Base-by-base conservation (phyloP, 352 stramenopile genomes). In the Lagenidium giganteum region DNA sequence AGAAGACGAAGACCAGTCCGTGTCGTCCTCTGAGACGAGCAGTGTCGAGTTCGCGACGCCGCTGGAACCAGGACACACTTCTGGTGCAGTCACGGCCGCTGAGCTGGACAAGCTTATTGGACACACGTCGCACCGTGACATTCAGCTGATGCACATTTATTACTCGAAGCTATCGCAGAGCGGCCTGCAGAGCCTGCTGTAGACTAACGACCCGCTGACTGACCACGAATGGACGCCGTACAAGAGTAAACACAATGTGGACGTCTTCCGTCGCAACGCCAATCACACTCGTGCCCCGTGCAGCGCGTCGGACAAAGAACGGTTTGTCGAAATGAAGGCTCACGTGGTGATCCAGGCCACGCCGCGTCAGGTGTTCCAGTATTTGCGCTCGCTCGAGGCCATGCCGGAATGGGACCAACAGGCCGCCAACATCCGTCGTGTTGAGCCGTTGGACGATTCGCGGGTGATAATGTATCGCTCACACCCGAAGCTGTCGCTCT, bases 281-380 rank as follows among this genome's bases (percentile, higher is more conserved):
- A 22, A 18, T 14, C 17, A 27, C 25, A 23, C 31, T 36, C 53
- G 37, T 49, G 45, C 11, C 53, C 59, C 36, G 27, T 40, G 52
- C 0, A 61, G 51, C 47, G 48, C 35, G 7, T 66, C 47, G 8
- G 67, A 69, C 23, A 64, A 69, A 4, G 53, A 78, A 17, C 57
- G 68, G 16, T 70, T 86, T 24, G 70, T 88, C n/a, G 76, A 88
- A 51, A 86, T 88, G 73, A 88, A 88, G 40, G 66, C 66, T 1
- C 57, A 65, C 40, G 65, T 87, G 20, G 58, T 68, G 21, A 65
- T 89, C 29, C 58, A 49, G 8, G 47, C 57, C 14, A 52, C 67
- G 20, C 72, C 77, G 1, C 58, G 54, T 3, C 51, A 67, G 5
- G 64, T 89, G 48, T 89, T 79, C 55, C 51, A 61, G 31, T 83